Evolutionary conservation across 2,329 filamentous ascomycete genomes (phyloP).

Genomic region (Pseudogymnoascus sp.): DNA sequence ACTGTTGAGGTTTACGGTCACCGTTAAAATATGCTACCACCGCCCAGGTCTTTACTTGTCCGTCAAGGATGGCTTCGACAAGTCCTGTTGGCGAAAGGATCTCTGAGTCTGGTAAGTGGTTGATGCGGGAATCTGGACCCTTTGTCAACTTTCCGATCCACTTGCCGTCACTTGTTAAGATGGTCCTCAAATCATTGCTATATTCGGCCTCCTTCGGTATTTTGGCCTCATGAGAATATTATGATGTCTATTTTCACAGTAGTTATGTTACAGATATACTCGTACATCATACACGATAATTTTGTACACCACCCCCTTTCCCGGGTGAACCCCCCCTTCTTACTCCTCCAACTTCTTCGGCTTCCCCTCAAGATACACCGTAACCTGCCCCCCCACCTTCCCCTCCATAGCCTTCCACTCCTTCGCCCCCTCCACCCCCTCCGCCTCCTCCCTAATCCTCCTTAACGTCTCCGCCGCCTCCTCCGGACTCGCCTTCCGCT

Average conservation of each 20-base stretch:
- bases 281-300: neutral
- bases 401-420: slow-evolving; percentile 41
- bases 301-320: neutral
- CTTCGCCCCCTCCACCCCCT: slow-evolving; percentile 31
- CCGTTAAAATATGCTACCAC: too few species aligned
- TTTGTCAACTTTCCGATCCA: too few species aligned
- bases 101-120: too few species aligned
- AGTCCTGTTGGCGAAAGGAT: too few species aligned
- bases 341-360: slow-evolving; percentile 14
- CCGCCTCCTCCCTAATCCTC: slow-evolving; percentile 35
- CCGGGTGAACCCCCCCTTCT: slow-evolving; percentile 1
- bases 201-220: neutral
- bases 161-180: too few species aligned
- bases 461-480: slow-evolving; percentile 54
- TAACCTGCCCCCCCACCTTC: slow-evolving; percentile 35
- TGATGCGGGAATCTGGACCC: too few species aligned
- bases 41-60: too few species aligned
- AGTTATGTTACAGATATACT: neutral
- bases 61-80: too few species aligned
- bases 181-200: too few species aligned
- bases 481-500: slow-evolving; percentile 48
- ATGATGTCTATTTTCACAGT: neutral
- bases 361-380: slow-evolving; percentile 20
- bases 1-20: too few species aligned
- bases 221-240: neutral